Evolutionary conservation across 495 filamentous ascomycete genomes (phyloP).

Genomic region (Achaetomiella virescens): DNA sequence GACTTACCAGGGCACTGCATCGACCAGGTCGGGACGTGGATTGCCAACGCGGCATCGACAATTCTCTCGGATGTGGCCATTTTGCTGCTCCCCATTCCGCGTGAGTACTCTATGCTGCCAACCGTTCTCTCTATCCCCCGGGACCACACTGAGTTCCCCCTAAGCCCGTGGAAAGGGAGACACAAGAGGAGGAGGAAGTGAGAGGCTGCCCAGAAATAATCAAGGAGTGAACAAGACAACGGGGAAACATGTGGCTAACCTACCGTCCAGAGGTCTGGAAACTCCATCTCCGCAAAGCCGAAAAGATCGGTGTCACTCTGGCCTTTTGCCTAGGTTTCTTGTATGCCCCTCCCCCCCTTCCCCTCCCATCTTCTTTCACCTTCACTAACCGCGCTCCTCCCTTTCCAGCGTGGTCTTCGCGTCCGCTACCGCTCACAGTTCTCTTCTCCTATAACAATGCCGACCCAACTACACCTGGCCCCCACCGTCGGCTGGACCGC

Average conservation of each 20-base stretch:
- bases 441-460: slow-evolving; percentile 31
- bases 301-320: slow-evolving; percentile 8
- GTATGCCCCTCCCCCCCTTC: neutral
- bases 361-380: neutral
- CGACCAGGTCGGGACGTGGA: slow-evolving; percentile 13
- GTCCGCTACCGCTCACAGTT: slow-evolving; percentile 18
- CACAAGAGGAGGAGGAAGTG: no score
- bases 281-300: slow-evolving; percentile 4
- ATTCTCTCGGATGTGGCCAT: slow-evolving; percentile 11
- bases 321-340: slow-evolving; percentile 13
- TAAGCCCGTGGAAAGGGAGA: no score
- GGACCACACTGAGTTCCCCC: no score
- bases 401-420: slow-evolving; percentile 12
- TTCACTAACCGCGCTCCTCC: no score
- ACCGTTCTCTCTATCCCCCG: no score
- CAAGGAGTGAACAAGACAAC: no score
- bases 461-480: slow-evolving; percentile 36
- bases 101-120: no score
- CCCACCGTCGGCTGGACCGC: slow-evolving; percentile 39
- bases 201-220: no score
- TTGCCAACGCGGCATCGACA: slow-evolving; percentile 10
- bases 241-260: no score
- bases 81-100: slow-evolving; percentile 6
- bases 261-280: slow-evolving; percentile 15
- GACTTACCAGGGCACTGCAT: slow-evolving; percentile 10